Evolutionary conservation across 139 green algal species (phyloP).

Genomic region (Ettlia oleoabundans): DNA sequence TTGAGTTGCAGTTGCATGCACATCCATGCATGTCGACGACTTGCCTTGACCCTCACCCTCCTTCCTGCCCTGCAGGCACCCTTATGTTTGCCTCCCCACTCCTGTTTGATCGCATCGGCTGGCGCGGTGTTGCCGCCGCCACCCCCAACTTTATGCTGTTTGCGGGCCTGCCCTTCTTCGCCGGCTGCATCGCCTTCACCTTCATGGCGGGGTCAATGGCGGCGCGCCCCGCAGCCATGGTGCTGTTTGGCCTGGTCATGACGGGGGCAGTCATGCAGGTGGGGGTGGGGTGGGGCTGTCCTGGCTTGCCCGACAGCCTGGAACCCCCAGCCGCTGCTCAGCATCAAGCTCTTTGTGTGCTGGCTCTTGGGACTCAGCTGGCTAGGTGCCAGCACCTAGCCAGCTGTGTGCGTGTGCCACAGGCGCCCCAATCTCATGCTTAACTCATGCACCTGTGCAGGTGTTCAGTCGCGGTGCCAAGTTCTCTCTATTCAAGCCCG

Average conservation of each 20-base stretch:
- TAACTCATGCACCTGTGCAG: not conserved
- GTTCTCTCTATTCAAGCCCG: conserved; percentile 94
- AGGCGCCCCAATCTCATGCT: too few relatives aligned
- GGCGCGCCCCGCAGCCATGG: not conserved
- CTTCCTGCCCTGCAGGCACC: conserved; percentile 32
- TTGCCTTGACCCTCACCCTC: too few relatives aligned
- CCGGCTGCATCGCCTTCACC: conserved; percentile 68
- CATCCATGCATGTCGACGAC: not conserved
- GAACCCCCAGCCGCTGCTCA: not conserved
- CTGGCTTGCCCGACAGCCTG: too few relatives aligned
- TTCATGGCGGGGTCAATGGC: conserved; percentile 26
- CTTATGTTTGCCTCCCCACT: conserved; percentile 86
- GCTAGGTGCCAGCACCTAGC: too few relatives aligned
- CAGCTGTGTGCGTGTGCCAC: too few relatives aligned
- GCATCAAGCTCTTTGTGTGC: not conserved
- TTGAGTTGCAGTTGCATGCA: not conserved
- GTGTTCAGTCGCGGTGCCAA: conserved; percentile 87
- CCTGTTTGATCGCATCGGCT: conserved; percentile 84
- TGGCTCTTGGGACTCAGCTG: not conserved
- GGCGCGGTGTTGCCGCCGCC: conserved; percentile 76
- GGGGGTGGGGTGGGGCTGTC: too few relatives aligned
- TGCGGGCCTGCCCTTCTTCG: conserved; percentile 79
- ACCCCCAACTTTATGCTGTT: conserved; percentile 76
- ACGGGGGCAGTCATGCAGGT: conserved; percentile 75
- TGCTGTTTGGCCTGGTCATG: conserved; percentile 60